Evolutionary conservation across 108 stramenopile genomes (phyloP), one percentile per base, ranked within the genome.

Genomic region (Nitzschia putrida): DNA sequence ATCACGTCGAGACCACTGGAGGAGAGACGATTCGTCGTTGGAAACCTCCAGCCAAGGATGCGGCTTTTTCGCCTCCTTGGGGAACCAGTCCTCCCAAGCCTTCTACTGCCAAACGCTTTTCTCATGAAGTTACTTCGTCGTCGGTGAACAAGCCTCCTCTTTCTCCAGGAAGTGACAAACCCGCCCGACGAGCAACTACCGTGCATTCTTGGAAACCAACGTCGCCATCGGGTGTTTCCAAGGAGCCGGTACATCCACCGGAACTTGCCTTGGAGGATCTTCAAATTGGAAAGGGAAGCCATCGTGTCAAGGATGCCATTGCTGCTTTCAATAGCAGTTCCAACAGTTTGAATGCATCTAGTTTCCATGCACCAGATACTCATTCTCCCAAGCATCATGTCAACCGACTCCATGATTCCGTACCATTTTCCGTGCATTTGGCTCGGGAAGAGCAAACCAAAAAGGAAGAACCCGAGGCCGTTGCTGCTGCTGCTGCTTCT

Each of bases 21-120:
- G 47, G 47, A 49, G 47, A 49, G 18, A 18, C 47, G 18, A 18
- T 49, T 3, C 47, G 47, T 18, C 47, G 47, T 5, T 63, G 61
- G 61, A n/a, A 47, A 25, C 61, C 61, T 8, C 61, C 61, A 37
- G 12, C 61, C 44, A 63, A 63, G 61, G 44, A 63, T 7, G 18
- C 6, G 8, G 43, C 44, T 24, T 14, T 63, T 13, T 47, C 44
- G 0, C 44, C 61, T 5, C 61, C 61, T 23, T 63, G 61, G 61
- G 44, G 43, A 43, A 29, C 3, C 29, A 23, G 43, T 21, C 44
- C 61, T 0, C 12, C 58, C 8, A 9, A 12, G 34, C 23, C 26
- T 2, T 38, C 34, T 40, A 6, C 58, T 5, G 6, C 47, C 47
- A 49, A 49, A 5, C 14, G 47, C 6, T 16, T 18, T 49, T 18